Base-by-base conservation (phyloP, 225 moss, liverwort and hornwort species). In the Bryum argenteum region DNA sequence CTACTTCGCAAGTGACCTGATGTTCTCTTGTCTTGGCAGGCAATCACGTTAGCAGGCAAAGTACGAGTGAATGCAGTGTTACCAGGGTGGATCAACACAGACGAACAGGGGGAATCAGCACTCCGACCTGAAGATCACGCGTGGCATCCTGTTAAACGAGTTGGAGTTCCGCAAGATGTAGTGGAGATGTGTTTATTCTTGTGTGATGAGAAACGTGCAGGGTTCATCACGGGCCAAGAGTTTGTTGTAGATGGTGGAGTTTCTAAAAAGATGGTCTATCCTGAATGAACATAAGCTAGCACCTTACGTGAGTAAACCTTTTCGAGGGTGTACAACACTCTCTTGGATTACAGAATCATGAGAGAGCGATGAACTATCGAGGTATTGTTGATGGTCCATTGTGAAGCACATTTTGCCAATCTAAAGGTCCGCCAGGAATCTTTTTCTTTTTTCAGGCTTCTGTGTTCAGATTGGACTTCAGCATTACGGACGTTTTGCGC, bases 211-310 rank as follows among this genome's bases (percentile, higher is more conserved):
- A 45, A 55, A 55, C 73, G 83, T 41, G 81, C 83, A 54, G 85
- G 88, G 20, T 90, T 88, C 73, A 66, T 88, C 39, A 90, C 88
- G 22, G 90, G 85, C 52, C 88, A 90, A 67, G 78, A 89, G 62
- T 84, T 86, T 74, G 82, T 87, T n/a, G 47, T 89, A n/a, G 89
- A 89, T 73, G 89, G 89, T 19, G 87, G 89, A 45, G 84, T 76
- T 10, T 75, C 81, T 41, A 87, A 84, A 28, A 89, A 87, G 71
- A 89, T 89, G 89, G 73, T 89, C 4, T 89, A 89, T 58, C 84
- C 89, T 51, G 72, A 73, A 39, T 87, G 71, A 75, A 33, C 2
- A 4, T 4, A 26, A 74, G 65, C 47, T 39, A 24, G 33, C n/a
- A 40, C 4, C 2, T 4, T 37, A 33, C 23, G 33, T 3, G 18